phyloP scores from a whole-genome alignment of 2,329 filamentous ascomycete species.

The Chrysoporthe austroafricana region DNA sequence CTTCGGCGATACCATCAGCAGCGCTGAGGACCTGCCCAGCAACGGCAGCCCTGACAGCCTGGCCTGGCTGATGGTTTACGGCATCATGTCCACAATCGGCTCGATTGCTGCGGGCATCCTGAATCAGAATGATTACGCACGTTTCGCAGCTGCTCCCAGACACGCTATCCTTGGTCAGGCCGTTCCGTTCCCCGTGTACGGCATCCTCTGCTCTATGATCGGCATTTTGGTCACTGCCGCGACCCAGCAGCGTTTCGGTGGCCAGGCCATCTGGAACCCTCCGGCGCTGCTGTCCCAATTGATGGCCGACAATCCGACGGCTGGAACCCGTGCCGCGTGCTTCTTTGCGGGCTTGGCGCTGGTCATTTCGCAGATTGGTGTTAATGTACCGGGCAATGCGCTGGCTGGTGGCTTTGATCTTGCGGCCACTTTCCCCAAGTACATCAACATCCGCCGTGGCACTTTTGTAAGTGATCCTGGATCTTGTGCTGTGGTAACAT shows the following conservation, averaged over 20 bases:
- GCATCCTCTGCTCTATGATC: conserved; percentile 41
- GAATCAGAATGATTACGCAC: conserved; percentile 46
- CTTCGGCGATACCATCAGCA: conserved; percentile 42
- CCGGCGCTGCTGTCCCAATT: conserved; percentile 41
- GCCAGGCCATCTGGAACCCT: conserved; percentile 44
- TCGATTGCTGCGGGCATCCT: conserved; percentile 45
- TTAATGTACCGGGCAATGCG: conserved; percentile 43
- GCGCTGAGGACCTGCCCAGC: conserved; percentile 31
- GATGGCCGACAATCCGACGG: conserved; percentile 36
- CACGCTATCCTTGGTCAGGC: conserved; percentile 43
- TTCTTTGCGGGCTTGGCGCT: conserved; percentile 45
- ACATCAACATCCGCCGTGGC: conserved; percentile 39
- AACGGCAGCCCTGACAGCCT: conserved; percentile 38
- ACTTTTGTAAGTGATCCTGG: conserved; percentile 28
- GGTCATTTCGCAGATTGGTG: conserved; percentile 42
- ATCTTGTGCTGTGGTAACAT: background rate
- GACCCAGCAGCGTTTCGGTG: conserved; percentile 42
- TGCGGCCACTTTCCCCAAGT: conserved; percentile 32
- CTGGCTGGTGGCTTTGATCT: conserved; percentile 37
- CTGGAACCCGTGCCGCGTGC: conserved; percentile 31
- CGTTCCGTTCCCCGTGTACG: conserved; percentile 42
- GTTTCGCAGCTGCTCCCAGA: conserved; percentile 38
- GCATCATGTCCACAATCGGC: conserved; percentile 43
- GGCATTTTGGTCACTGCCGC: conserved; percentile 47
- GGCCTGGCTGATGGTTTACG: conserved; percentile 44